These are phyloP conservation scores for Kwoniella newhampshirensis DNA, from an alignment of 768 basidiomycete genomes.

Conservation along the genomic window DNA sequence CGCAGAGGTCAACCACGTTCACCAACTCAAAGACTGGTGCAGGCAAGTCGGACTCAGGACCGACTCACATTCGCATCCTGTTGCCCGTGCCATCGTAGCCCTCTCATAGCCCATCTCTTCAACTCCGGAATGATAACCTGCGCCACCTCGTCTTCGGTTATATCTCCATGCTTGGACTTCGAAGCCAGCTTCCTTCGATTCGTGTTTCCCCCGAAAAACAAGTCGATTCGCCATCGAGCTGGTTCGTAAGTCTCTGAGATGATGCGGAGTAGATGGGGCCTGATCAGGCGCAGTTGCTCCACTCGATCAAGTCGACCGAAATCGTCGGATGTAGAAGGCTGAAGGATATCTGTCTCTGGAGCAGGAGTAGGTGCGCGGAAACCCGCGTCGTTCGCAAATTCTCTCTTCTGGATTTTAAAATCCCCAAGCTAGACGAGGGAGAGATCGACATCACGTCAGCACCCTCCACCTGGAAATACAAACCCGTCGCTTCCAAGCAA, in stretches of 20 bases:
- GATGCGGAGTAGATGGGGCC: slow-evolving; percentile 31
- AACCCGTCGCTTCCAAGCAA: not conserved
- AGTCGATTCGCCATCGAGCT: slow-evolving; percentile 32
- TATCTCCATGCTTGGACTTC: slow-evolving; percentile 25
- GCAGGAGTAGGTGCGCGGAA: slow-evolving; percentile 1
- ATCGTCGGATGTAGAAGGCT: not conserved
- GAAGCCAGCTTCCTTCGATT: not conserved
- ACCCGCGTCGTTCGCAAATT: not conserved
- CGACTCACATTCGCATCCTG: not conserved
- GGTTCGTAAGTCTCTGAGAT: slow-evolving; percentile 34
- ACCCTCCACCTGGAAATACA: too few relatives aligned
- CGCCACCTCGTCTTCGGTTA: slow-evolving; percentile 21
- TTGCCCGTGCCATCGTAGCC: not conserved
- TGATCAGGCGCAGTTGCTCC: slow-evolving; percentile 26
- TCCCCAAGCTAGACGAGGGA: not conserved
- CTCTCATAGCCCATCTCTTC: slow-evolving; percentile 32
- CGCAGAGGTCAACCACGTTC: not conserved
- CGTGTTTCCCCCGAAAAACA: slow-evolving; percentile 18
- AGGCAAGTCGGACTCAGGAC: not conserved
- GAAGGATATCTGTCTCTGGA: not conserved
- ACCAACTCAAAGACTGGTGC: not conserved
- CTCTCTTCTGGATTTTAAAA: not conserved
- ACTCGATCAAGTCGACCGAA: slow-evolving; percentile 10
- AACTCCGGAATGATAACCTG: slow-evolving; percentile 39
- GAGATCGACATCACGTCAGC: slow-evolving; percentile 5